Evolutionary conservation across 495 filamentous ascomycete species (phyloP), one percentile per base, ranked within the genome.

Genomic region (Penicillium flavigenum): DNA sequence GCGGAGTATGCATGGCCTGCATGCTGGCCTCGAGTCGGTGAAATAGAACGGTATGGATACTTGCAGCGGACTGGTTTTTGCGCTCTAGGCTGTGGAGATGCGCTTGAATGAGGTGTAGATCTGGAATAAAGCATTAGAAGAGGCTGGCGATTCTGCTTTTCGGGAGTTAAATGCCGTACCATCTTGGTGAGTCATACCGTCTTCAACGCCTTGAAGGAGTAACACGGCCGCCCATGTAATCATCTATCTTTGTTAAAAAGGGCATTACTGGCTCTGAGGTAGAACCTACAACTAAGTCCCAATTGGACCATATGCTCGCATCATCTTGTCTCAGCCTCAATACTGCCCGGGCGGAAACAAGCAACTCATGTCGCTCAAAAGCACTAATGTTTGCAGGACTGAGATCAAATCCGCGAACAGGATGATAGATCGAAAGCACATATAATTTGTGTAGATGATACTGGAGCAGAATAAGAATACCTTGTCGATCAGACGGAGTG

Each of bases 361-460:
- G 58, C 12, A 76, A 47, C 39, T 75, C 72, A 44, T 74, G 68
- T 56, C 71, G 62, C 39, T 76, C 72, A 11, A 63, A 56, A 0
- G 70, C 59, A n/a, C 64, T 66, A 8, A 72, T 70, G 44, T 72
- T 69, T 36, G 71, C 67, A 0, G 72, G 63, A 17, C 74, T 71
- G 14, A 78, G 60, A 59, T 78, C 69, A 27, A 75, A 75, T 24
- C 75, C 75, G n/a, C 74, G 68, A 17, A 74, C 75, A 22, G 72
- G 75, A 45, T 76, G 71, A 29, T 78, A 76, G 16, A 78, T 78
- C 5, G 75, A 78, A 0, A 78, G 61, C 0, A 78, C 75, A 42
- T 76, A 78, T 36, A 78, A 57, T 42, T 76, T 72, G 47, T 72
- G 70, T 32, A 76, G 56, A 57, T 70, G 69, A 63, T 76, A 76